These are phyloP conservation scores for Thalassiosira livingstoniorum DNA, from an alignment of 352 stramenopile species.

Conservation along the genomic window DNA sequence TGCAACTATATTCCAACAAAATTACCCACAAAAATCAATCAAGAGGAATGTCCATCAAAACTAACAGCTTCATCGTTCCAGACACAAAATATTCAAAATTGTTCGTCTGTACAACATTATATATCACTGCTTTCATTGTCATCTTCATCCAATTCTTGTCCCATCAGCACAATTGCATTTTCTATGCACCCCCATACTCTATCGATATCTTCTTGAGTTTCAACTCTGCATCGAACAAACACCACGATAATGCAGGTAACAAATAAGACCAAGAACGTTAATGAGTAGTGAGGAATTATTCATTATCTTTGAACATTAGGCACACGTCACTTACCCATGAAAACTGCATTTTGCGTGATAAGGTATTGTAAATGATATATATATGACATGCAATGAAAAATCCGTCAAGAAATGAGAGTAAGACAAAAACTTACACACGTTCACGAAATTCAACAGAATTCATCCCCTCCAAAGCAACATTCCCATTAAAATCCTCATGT, in stretches of 20 bases:
- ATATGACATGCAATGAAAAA: background rate
- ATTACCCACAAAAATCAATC: no score
- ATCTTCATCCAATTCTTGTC: constrained; percentile 45
- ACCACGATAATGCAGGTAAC: constrained; percentile 8
- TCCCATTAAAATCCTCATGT: constrained; percentile 82
- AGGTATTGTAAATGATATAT: background rate
- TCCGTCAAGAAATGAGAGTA: background rate
- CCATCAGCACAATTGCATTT: constrained; percentile 75
- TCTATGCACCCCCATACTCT: constrained; percentile 77
- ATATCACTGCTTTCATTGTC: constrained; percentile 1
- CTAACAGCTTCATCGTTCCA: no score
- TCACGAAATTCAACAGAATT: constrained; percentile 67
- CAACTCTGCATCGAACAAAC: constrained; percentile 27
- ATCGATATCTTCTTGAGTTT: constrained; percentile 73
- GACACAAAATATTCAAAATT: no score
- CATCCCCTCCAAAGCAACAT: constrained; percentile 81
- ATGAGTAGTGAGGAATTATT: background rate
- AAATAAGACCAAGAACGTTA: no score
- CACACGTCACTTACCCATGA: constrained; percentile 37
- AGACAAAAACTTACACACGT: constrained; percentile 63
- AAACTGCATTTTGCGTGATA: constrained; percentile 29
- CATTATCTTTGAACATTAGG: background rate
- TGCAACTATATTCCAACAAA: no score
- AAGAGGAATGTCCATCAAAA: no score
- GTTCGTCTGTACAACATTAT: no score